Conservation (phyloP, 805 yeast genomes). For the Candida cerambycidarum region DNA sequence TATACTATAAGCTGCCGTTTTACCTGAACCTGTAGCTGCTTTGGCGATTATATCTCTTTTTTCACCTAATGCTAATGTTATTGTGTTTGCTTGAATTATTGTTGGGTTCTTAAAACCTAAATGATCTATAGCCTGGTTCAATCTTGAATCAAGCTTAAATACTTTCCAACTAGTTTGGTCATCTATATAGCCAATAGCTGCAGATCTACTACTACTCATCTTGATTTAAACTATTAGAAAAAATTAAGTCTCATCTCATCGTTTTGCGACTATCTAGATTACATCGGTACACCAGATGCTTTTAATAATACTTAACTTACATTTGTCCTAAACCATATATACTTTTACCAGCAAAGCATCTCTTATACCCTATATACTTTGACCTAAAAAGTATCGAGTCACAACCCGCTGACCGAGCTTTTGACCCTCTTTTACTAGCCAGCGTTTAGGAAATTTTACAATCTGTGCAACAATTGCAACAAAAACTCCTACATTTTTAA, state of each 20-base stretch:
- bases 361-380: no score
- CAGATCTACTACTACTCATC: slow-evolving; percentile 36
- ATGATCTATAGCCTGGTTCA: slow-evolving; percentile 78
- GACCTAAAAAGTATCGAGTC: no score
- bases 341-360: no score
- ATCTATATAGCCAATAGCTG: slow-evolving; percentile 68
- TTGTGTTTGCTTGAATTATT: slow-evolving; percentile 85
- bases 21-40: slow-evolving; percentile 95
- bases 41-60: slow-evolving; percentile 90
- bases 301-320: no score
- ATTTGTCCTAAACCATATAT: no score
- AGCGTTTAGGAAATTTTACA: no score
- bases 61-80: slow-evolving; percentile 86
- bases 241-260: slow-evolving; percentile 14
- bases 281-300: no score
- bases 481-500: no score
- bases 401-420: no score
- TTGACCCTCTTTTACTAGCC: no score
- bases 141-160: slow-evolving; percentile 77
- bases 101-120: slow-evolving; percentile 86
- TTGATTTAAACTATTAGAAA: background rate
- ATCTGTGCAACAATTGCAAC: no score
- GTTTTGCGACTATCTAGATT: background rate
- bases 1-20: slow-evolving; percentile 85
- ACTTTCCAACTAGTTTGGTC: slow-evolving; percentile 70